These are phyloP conservation scores for Lasiosphaeria ovina DNA, from an alignment of 495 filamentous ascomycete genomes.

Conservation along the genomic window DNA sequence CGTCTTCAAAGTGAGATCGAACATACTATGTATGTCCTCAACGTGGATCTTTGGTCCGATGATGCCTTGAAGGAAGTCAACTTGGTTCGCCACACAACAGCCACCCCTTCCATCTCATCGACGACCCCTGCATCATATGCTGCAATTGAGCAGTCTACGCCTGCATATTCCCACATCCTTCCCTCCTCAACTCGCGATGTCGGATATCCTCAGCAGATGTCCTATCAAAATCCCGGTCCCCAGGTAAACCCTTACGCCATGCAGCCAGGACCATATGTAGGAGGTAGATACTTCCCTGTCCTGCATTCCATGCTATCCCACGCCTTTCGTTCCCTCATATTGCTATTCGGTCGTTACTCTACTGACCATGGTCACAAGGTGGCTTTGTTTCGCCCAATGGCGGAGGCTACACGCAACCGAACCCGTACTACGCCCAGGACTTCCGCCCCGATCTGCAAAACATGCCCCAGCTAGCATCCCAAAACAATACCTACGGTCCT, in stretches of 20 bases:
- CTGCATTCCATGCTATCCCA: background rate
- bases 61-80: constrained; percentile 89
- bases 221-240: constrained; percentile 18
- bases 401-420: constrained; percentile 26
- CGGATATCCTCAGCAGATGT: constrained; percentile 24
- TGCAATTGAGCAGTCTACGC: constrained; percentile 30
- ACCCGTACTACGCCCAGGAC: constrained; percentile 30
- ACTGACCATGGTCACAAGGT: constrained; percentile 5
- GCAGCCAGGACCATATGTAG: constrained; percentile 24
- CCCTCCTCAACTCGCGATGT: constrained; percentile 34
- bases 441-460: constrained; percentile 24
- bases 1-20: constrained; percentile 56
- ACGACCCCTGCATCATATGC: constrained; percentile 48
- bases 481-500: constrained; percentile 21
- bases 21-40: constrained; percentile 86
- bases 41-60: constrained; percentile 87
- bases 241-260: constrained; percentile 27
- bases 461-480: constrained; percentile 20
- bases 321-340: background rate
- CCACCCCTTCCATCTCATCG: constrained; percentile 84
- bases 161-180: constrained; percentile 34
- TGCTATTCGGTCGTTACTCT: background rate
- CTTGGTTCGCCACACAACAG: constrained; percentile 82
- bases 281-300: background rate
- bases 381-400: constrained; percentile 27